Evolutionary conservation across 371 early-diverging fungal species (phyloP).

Genomic region (Antonospora locustae): DNA sequence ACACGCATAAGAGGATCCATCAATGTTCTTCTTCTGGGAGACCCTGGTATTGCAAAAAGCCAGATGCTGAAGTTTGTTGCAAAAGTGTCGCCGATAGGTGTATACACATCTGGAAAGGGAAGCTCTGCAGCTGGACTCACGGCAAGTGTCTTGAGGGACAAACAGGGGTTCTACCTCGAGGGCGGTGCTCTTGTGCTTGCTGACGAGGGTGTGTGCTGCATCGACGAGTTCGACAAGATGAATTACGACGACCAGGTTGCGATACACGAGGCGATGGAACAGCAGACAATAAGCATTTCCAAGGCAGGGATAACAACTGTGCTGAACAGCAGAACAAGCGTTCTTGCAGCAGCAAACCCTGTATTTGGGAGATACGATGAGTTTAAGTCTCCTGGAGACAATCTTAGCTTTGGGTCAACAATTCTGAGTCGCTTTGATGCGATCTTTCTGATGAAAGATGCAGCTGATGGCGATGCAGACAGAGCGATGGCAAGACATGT

Average conservation of each 20-base stretch:
- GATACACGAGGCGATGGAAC: constrained; percentile 99
- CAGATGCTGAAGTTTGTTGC: constrained; percentile 96
- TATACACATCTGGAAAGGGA: constrained; percentile 74
- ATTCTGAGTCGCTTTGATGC: constrained; percentile 87
- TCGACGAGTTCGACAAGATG: constrained; percentile 99
- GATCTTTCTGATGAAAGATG: constrained; percentile 84
- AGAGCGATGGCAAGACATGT: constrained; percentile 56
- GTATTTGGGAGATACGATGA: constrained; percentile 97
- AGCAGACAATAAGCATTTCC: constrained; percentile 97
- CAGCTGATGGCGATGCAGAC: constrained; percentile 67
- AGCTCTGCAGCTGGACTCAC: constrained; percentile 72
- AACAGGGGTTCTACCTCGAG: constrained; percentile 80
- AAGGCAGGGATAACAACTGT: constrained; percentile 99
- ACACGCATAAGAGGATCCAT: constrained; percentile 92
- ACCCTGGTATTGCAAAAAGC: constrained; percentile 96
- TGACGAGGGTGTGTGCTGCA: constrained; percentile 96
- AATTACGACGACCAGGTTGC: constrained; percentile 94
- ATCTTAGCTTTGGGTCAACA: constrained; percentile 97
- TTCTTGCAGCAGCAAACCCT: constrained; percentile 99
- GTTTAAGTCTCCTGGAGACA: constrained; percentile 71
- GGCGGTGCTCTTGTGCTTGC: constrained; percentile 99
- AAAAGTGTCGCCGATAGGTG: constrained; percentile 77
- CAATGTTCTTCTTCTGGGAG: constrained; percentile 89
- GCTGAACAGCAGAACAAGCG: constrained; percentile 85
- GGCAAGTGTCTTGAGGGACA: constrained; percentile 64